Evolutionary conservation across 78 protist species (phyloP).

Genomic region (Dictyostelium intermedium): DNA sequence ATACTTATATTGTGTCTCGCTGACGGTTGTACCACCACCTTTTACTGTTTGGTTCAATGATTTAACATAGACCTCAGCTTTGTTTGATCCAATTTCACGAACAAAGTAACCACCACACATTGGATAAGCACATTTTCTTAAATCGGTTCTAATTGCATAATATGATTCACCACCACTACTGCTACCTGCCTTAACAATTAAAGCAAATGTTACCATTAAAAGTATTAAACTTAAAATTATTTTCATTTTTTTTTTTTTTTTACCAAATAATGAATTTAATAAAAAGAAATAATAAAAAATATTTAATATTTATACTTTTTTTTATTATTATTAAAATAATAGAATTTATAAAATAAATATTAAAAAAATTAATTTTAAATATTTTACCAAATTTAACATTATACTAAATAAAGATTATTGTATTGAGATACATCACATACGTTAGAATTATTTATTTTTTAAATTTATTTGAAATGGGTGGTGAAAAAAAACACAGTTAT

Average conservation of each 20-base stretch:
- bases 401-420: background rate
- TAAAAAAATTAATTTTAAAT: too few relatives aligned
- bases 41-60: background rate
- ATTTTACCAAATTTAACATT: background rate
- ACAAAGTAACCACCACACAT: conserved; percentile 39
- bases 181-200: background rate
- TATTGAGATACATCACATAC: background rate
- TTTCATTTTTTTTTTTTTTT: background rate
- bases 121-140: conserved; percentile 25
- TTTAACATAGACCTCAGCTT: background rate
- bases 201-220: background rate
- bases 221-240: background rate
- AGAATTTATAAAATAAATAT: background rate
- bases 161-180: background rate
- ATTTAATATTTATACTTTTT: background rate
- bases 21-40: background rate
- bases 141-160: background rate
- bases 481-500: background rate
- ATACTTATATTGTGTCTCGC: background rate
- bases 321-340: background rate
- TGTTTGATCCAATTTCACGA: background rate
- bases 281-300: too few relatives aligned
- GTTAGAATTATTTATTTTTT: background rate
- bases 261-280: too few relatives aligned
- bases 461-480: background rate